Evolutionary conservation across 2,329 filamentous ascomycete species (phyloP), one percentile per base, ranked within the genome.

Genomic region (Ophiostoma triangulosporum): DNA sequence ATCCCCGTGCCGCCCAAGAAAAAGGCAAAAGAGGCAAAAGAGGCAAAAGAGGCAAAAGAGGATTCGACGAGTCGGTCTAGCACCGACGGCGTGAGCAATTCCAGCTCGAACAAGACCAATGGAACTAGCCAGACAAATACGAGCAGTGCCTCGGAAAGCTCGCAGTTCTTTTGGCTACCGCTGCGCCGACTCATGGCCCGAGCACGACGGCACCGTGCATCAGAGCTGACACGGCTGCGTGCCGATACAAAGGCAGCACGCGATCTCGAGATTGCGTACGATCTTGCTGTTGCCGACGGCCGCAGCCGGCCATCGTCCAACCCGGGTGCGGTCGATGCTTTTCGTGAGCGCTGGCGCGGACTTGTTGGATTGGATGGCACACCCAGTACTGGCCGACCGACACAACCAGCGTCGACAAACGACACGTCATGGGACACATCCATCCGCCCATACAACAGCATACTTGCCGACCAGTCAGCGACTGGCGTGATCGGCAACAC

Each of bases 141-240:
- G 3, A 56, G 57, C 29, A 58, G 55, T n/a, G 59, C 62, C 2
- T 27, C 49, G 26, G 32, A 51, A 31, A 67, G 68, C 0, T 52
- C 51, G 4, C 56, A 56, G 22, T 54, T 53, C 63, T 57, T 71
- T 40, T 73, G 70, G 69, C 55, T 72, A 2, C 71, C 71, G 1
- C 56, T 74, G 17, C 63, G 66, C 2, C 66, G 62, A 32, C 59
- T 73, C 8, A 68, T 70, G 64, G 59, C 64, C 0, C 67, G 68
- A 51, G 69, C 68, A 1, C 62, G 64, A 3, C 62, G 56, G 14
- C 68, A 72, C 54, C 67, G 71, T 4, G 61, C 63, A 1, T 54
- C 58, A 0, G 69, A 73, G 60, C 55, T 72, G 2, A 56, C 58
- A 27, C 59, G 66, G 9, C 57, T 73, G 24, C 63, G 63, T 0